Conservation (phyloP, 2,329 filamentous ascomycete genomes). For the Venturia oleaginea region DNA sequence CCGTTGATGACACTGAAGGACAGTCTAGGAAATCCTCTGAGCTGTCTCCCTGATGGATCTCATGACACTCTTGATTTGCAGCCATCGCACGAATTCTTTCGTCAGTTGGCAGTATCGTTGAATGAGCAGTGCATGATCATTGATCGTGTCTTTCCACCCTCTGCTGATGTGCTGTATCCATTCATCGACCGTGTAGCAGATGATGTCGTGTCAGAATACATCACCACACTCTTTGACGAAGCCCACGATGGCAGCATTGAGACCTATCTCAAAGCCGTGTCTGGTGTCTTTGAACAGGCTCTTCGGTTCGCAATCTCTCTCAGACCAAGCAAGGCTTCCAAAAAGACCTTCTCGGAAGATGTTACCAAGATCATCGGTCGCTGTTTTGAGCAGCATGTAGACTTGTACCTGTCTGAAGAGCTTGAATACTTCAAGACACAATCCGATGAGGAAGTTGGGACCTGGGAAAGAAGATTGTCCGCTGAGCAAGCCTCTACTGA, state of each 20-base stretch:
- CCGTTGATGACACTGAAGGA: conserved; percentile 63
- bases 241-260: conserved; percentile 66
- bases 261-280: conserved; percentile 75
- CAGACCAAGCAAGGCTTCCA: conserved; percentile 54
- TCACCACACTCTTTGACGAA: conserved; percentile 79
- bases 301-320: conserved; percentile 67
- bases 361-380: conserved; percentile 56
- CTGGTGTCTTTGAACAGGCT: conserved; percentile 79
- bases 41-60: conserved; percentile 65
- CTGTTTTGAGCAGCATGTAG: conserved; percentile 87
- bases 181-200: conserved; percentile 78
- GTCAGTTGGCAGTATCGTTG: conserved; percentile 60
- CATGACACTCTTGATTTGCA: conserved; percentile 62
- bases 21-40: conserved; percentile 62
- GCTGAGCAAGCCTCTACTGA: conserved; percentile 87
- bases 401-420: conserved; percentile 87
- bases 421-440: conserved; percentile 72
- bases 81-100: conserved; percentile 75
- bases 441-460: conserved; percentile 65
- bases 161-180: conserved; percentile 60
- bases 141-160: conserved; percentile 68
- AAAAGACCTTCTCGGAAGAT: conserved; percentile 52
- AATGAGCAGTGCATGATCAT: conserved; percentile 78
- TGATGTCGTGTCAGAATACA: conserved; percentile 74
- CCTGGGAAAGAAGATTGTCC: conserved; percentile 86